phyloP scores from a whole-genome alignment of 768 basidiomycete genomes.

The Chiua virens region DNA sequence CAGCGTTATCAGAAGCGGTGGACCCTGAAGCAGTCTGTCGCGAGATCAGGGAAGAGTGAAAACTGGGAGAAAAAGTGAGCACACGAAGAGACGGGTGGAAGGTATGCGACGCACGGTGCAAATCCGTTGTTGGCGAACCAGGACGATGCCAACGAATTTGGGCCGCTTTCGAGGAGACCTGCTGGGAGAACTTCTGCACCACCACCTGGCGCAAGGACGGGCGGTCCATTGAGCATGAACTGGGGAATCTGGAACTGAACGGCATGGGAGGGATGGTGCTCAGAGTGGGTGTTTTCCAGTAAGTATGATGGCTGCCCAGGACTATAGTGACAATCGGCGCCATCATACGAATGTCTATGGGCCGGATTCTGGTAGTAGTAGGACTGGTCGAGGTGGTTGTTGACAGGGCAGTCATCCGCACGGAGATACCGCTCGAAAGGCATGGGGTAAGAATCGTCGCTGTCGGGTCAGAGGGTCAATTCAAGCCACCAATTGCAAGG shows the following conservation, averaged over 20 bases:
- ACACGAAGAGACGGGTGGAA: not conserved
- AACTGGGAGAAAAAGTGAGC: slow-evolving; percentile 23
- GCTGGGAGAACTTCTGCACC: slow-evolving; percentile 72
- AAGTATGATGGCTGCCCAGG: slow-evolving; percentile 1
- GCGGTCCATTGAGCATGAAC: slow-evolving; percentile 57
- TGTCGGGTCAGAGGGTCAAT: not conserved
- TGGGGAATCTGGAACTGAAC: slow-evolving; percentile 63
- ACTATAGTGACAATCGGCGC: slow-evolving; percentile 9
- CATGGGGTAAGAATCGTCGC: slow-evolving; percentile 24
- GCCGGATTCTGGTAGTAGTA: slow-evolving; percentile 12
- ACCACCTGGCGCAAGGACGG: slow-evolving; percentile 66
- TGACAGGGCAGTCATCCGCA: slow-evolving; percentile 14
- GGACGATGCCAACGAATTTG: slow-evolving; percentile 33
- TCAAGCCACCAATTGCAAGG: no score
- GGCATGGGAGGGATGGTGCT: slow-evolving; percentile 17
- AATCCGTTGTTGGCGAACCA: slow-evolving; percentile 57
- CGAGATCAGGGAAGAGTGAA: slow-evolving; percentile 19
- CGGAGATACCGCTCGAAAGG: slow-evolving; percentile 44
- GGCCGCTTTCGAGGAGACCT: slow-evolving; percentile 31
- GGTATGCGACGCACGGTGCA: slow-evolving; percentile 20
- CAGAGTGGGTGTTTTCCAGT: slow-evolving; percentile 2
- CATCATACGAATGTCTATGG: slow-evolving; percentile 6
- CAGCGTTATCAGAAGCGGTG: not conserved
- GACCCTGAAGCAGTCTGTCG: slow-evolving; percentile 7
- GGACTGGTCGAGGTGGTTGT: slow-evolving; percentile 2